Conservation (phyloP, 1,284 basidiomycete genomes). For the Ganoderma sinense region DNA sequence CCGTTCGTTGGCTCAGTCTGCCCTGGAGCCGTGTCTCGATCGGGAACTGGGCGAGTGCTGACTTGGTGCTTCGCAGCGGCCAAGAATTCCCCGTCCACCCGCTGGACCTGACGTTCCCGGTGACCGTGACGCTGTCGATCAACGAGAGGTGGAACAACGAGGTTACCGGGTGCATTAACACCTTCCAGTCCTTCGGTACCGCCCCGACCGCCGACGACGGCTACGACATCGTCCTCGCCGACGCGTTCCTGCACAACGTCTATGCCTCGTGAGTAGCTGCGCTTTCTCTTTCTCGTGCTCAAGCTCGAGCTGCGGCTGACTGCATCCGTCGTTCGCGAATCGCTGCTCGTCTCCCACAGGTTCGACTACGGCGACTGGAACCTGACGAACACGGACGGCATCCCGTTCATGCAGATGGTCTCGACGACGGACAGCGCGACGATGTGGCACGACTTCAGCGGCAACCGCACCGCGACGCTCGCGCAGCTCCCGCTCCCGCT, state of each 20-base stretch:
- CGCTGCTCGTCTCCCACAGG: slow-evolving; percentile 16
- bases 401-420: slow-evolving; percentile 45
- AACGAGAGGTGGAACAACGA: slow-evolving; percentile 7
- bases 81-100: slow-evolving; percentile 33
- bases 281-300: neutral
- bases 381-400: slow-evolving; percentile 29
- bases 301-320: neutral
- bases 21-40: too few relatives aligned
- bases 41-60: neutral
- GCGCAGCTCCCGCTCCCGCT: slow-evolving; percentile 13
- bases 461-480: slow-evolving; percentile 24
- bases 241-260: slow-evolving; percentile 48
- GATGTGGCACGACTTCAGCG: slow-evolving; percentile 30
- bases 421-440: slow-evolving; percentile 32
- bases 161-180: slow-evolving; percentile 11
- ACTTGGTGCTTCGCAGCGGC: neutral
- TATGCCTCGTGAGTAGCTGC: slow-evolving; percentile 47
- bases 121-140: neutral
- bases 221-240: slow-evolving; percentile 48
- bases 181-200: slow-evolving; percentile 15
- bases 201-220: slow-evolving; percentile 33
- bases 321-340: neutral
- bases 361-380: slow-evolving; percentile 52
- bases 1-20: too few relatives aligned
- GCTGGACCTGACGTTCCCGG: slow-evolving; percentile 32